Base-by-base conservation (phyloP, 495 filamentous ascomycete species). In the Penicillium turbatum region DNA sequence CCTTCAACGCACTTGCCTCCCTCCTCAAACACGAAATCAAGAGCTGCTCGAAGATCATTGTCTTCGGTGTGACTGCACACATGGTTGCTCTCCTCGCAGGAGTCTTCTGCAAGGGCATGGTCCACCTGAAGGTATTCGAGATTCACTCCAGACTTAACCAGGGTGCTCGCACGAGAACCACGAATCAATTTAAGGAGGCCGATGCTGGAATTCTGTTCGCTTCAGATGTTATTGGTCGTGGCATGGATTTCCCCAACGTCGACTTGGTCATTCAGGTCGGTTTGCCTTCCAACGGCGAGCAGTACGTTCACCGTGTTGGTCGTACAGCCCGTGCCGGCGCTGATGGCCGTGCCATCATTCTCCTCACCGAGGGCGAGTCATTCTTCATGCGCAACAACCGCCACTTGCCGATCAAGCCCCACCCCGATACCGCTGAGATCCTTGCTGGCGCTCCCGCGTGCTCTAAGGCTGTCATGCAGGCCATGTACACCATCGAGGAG, bases 191-290 rank as follows among this genome's bases (percentile, higher is more conserved):
- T 75, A 85, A 85, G 53, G 64, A 77, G 17, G 78, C 80, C 0
- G 62, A 62, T 5, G 66, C 69, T 26, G 76, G 79, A 31, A 75
- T 88, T 50, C 66, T 88, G 60, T 80, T 87, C 57, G 85, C 85
- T 31, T 82, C 82, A 13, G 85, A 88, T 63, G 84, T 89, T 21
- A 79, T 89, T 40, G 86, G 85, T 15, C 79, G 86, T 47, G 86
- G 86, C 27, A 92, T 97, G 90, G 92, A 97, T 67, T 97, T 97
- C 74, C 91, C 92, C 48, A 85, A 90, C 57, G 92, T 97, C 47
- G 86, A 90, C 39, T 82, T 96, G 57, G 91, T 97, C 56, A 83
- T 97, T 63, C 92, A 97, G 64, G 67, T 92, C 48, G 88, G 89
- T 42, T 61, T 86, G 12, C 90, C 92, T 4, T 70, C 78, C 6